Base-by-base conservation (phyloP, 1,139 yeast species). In the Suhomyces guaymorum region DNA sequence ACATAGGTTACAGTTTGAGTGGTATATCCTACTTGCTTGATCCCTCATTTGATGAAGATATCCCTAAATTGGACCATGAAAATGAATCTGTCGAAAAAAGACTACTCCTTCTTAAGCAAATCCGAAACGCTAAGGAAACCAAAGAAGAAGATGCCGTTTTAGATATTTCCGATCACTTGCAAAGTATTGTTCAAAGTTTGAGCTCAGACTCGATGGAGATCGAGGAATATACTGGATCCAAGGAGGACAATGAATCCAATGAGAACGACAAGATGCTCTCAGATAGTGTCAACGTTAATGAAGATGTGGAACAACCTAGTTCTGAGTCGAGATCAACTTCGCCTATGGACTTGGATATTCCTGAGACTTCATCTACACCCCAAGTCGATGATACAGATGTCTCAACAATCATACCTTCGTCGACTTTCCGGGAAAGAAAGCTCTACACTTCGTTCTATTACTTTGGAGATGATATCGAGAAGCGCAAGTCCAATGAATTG, bases 21-120 rank as follows among this genome's bases (percentile, higher is more conserved):
- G 96, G 97, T 15, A 68, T 80, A n/a, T 75, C 96, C 15, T 70
- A 76, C 35, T 61, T 90, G 30, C 76, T 87, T 48, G 96, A 89
- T 53, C 90, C 96, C 0, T 66, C 71, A 0, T 71, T 68, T 39
- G 71, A 69, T 32, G 75, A 70, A 36, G 71, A 69, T 37, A 67
- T 69, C 21, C 74, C 75, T 0, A 63, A 63, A 24, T 49, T 68
- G 32, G 55, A 52, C 25, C 67, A 62, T 39, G 54, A 51, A 21
- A 48, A 55, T 8, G 70, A 67, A 39, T 52, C 72, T 1, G 55
- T 68, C 16, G 64, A 65, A 32, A 64, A 63, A 26, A 52, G 73
- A 22, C 51, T 65, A 14, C 36, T 53, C 13, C 47, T 67, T 11
- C 52, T 67, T 33, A 59, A 58, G 34, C 68, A 61, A 40, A 56